Percentiles rank a stretch among this genome's conserved stretches.
These are phyloP conservation scores for Lentinula sp. DNA, from an alignment of 768 basidiomycete species.

Conservation along the genomic window DNA sequence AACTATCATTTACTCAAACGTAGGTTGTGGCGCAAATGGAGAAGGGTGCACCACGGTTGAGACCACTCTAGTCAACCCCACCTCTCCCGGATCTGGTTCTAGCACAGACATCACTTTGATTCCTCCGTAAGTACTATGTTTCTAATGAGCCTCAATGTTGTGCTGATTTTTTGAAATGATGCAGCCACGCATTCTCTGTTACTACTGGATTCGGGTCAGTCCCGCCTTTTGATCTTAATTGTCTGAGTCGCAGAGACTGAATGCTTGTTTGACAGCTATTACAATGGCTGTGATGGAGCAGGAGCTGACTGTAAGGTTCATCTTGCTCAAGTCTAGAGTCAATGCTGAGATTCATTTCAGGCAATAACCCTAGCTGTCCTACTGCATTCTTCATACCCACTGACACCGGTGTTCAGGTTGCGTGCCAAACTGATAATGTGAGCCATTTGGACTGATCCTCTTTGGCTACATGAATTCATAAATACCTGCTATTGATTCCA, in stretches of 20 bases:
- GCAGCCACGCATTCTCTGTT: slow-evolving; percentile 27
- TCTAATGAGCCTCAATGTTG: neutral
- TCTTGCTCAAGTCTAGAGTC: neutral
- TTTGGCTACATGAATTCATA: neutral
- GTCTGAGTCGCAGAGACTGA: neutral
- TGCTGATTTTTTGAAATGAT: neutral
- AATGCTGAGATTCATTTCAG: slow-evolving; percentile 9
- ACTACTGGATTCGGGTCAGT: slow-evolving; percentile 26
- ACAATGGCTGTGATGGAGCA: slow-evolving; percentile 19
- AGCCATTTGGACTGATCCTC: neutral
- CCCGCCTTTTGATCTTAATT: neutral
- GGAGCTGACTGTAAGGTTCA: slow-evolving; percentile 21
- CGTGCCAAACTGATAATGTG: slow-evolving; percentile 26
- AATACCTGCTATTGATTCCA: neutral
- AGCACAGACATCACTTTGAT: slow-evolving; percentile 29
- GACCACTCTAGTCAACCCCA: slow-evolving; percentile 25
- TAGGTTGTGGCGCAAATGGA: slow-evolving; percentile 29
- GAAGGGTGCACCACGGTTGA: slow-evolving; percentile 30
- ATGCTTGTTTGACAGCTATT: slow-evolving; percentile 13
- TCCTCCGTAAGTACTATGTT: slow-evolving; percentile 19
- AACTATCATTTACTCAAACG: neutral
- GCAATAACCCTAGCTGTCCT: slow-evolving; percentile 20
- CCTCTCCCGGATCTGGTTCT: slow-evolving; percentile 25
- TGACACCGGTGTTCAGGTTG: slow-evolving; percentile 25
- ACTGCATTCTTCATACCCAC: slow-evolving; percentile 22